Conservation (phyloP, 345 rosid species). For the Dimocarpus longan region DNA sequence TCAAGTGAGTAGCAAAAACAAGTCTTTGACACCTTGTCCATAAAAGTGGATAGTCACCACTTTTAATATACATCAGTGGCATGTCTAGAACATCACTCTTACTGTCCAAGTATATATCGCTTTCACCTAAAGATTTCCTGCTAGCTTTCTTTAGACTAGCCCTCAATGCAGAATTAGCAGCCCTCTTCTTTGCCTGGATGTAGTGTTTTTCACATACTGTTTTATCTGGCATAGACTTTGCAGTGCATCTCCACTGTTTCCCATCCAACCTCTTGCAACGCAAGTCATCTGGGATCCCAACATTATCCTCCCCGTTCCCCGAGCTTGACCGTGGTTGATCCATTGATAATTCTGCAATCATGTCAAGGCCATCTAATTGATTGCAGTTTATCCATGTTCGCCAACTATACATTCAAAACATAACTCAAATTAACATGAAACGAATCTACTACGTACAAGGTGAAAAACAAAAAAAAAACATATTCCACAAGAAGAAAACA, state of each 20-base stretch:
- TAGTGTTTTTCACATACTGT: conserved; percentile 98
- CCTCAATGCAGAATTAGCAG: conserved; percentile 87
- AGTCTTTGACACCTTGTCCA: conserved; percentile 48
- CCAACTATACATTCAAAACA: neutral
- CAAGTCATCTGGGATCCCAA: conserved; percentile 82
- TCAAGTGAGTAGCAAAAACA: conserved; percentile 56
- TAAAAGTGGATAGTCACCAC: conserved; percentile 44
- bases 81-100: conserved; percentile 65
- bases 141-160: conserved; percentile 84
- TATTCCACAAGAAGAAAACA: too few species aligned
- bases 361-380: conserved; percentile 6
- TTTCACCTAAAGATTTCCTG: conserved; percentile 58
- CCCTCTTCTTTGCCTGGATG: conserved; percentile 91
- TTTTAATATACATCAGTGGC: conserved; percentile 45
- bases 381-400: neutral
- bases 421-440: too few species aligned
- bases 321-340: conserved; percentile 58
- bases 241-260: conserved; percentile 99
- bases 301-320: conserved; percentile 66
- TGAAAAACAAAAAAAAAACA: too few species aligned
- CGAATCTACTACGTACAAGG: too few species aligned
- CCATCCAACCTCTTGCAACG: conserved; percentile 99
- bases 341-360: conserved; percentile 32
- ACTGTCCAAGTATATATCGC: conserved; percentile 66
- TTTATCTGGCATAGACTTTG: conserved; percentile 96